Conservation (phyloP, 768 basidiomycete species). For the Aureoboletus auriporus region DNA sequence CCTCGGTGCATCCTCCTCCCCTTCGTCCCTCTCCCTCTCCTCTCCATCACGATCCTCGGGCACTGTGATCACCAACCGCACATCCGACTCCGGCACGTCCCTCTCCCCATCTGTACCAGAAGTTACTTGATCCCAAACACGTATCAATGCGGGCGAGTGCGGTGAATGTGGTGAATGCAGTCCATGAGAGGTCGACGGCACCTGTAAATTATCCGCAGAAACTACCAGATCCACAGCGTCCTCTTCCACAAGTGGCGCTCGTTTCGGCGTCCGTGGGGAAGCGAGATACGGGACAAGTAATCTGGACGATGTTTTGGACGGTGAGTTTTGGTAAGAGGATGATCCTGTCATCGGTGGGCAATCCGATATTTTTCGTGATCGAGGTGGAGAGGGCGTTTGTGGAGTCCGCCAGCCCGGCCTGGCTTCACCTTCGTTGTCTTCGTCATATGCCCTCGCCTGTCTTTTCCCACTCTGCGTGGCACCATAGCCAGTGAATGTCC, state of each 20-base stretch:
- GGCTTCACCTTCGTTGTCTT: not conserved
- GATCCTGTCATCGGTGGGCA: constrained; percentile 8
- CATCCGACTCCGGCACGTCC: not conserved
- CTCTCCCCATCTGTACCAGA: too few relatives aligned
- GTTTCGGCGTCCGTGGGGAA: constrained; percentile 4
- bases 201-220: constrained; percentile 13
- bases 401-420: not conserved
- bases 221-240: constrained; percentile 91
- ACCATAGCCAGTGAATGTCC: constrained; percentile 17
- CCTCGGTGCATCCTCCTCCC: not conserved
- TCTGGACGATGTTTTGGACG: too few relatives aligned
- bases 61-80: constrained; percentile 2
- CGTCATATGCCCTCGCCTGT: constrained; percentile 2
- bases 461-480: constrained; percentile 21
- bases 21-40: not conserved
- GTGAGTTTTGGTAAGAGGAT: constrained; percentile 7
- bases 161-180: constrained; percentile 17
- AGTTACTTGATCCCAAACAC: constrained; percentile 23
- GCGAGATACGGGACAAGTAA: not conserved
- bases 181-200: constrained; percentile 13
- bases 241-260: constrained; percentile 28
- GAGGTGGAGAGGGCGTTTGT: constrained; percentile 9
- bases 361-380: constrained; percentile 4
- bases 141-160: constrained; percentile 18
- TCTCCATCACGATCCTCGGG: not conserved